Base-by-base conservation (phyloP, 1,139 yeast genomes). In the Suhomyces ambrosiae region DNA sequence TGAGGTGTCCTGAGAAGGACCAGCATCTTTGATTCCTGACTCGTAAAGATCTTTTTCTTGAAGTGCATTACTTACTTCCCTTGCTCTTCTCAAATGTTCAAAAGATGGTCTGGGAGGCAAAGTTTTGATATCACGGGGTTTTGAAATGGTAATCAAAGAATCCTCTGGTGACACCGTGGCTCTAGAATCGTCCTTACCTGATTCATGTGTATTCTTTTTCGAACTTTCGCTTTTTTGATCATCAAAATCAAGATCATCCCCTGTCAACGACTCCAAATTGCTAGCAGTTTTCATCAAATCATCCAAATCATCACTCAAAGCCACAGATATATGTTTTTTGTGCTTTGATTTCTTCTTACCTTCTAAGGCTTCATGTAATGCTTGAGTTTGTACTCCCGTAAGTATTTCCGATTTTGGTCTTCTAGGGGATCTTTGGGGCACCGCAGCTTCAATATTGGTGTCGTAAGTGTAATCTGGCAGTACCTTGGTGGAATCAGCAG, bases 351-450 rank as follows among this genome's bases (percentile, higher is more conserved):
- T 38, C 31, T 32, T 32, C 21, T 32, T 40, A 7, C 35, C 27
- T n/a, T 40, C 49, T 22, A 51, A 38, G 23, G 50, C 58, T 17
- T 41, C 40, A 4, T 42, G 41, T 22, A 56, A 44, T 8, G 44
- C 46, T 4, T 29, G 21, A 11, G 26, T 14, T 3, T 11, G 19
- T 4, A 32, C 24, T 2, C 31, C 28, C 3, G 28, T 33, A n/a
- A 56, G 36, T 7, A 60, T 44, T 37, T 60, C 67, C 38, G 73
- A 66, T 32, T 60, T 57, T 7, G 75, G 76, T 40, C 78, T 52
- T 33, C 68, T 52, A 4, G 59, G 58, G 12, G 74, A 70, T 35
- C 78, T 51, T 1, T 74, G 67, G 4, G 78, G 78, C 3, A 72
- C 59, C 1, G 69, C 52, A 2, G 61, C 61, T 35, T 70, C 75